phyloP scores from a whole-genome alignment of 805 yeast species.

The Naumovozyma dairenensis region DNA sequence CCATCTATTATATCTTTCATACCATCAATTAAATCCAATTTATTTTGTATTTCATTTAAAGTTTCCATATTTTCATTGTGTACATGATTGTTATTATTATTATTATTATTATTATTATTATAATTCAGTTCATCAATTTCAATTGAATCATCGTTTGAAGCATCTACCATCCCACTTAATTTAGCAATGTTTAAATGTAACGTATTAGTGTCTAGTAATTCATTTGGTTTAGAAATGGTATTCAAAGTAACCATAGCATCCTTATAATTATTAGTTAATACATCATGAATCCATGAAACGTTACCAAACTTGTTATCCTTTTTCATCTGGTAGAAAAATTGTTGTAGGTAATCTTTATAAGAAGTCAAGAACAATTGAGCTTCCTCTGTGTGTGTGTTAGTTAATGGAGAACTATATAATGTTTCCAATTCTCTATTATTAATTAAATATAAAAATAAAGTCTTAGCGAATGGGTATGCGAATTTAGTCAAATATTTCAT shows the following conservation, averaged over 20 bases:
- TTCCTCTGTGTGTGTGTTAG: too few relatives aligned
- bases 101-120: too few relatives aligned
- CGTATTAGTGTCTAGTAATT: conserved; percentile 34
- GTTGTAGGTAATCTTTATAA: conserved; percentile 38
- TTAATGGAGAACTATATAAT: too few relatives aligned
- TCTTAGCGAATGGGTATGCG: conserved; percentile 60
- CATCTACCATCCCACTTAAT: conserved; percentile 45
- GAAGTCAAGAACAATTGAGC: too few relatives aligned
- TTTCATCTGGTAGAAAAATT: conserved; percentile 37
- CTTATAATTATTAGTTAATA: conserved; percentile 41
- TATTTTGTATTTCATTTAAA: conserved; percentile 40
- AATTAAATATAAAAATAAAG: conserved; percentile 51
- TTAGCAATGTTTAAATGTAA: conserved; percentile 65
- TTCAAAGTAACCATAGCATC: conserved; percentile 42
- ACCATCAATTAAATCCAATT: conserved; percentile 38
- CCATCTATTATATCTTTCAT: conserved; percentile 35
- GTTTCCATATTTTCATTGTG: conserved; percentile 6
- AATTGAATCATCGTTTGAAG: conserved; percentile 5
- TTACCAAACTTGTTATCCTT: conserved; percentile 36
- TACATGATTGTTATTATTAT: too few relatives aligned
- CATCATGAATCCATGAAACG: conserved; percentile 65
- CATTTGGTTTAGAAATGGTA: conserved; percentile 34
- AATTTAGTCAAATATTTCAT: conserved; percentile 47
- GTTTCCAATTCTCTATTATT: conserved; percentile 41
- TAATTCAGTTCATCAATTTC: too few relatives aligned